Base-by-base conservation (phyloP, 495 filamentous ascomycete genomes). In the Podospora didyma region DNA sequence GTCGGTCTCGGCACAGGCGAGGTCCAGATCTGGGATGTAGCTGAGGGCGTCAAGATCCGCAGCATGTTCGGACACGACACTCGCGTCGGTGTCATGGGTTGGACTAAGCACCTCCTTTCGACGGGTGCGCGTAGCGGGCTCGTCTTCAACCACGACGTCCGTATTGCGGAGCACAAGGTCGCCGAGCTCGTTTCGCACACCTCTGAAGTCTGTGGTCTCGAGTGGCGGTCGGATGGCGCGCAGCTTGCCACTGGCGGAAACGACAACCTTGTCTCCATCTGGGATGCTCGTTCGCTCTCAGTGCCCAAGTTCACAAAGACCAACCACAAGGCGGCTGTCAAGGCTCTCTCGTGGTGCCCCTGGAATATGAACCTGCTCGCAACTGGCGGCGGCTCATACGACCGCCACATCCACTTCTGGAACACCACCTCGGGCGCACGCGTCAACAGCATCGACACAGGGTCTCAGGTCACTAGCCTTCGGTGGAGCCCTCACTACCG, bases 361-460 rank as follows among this genome's bases (percentile, higher is more conserved):
- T 99, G 94, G 94, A 95, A 97, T 77, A 80, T 88, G 63, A 97
- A 97, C 80, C 81, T 97, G 14, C 87, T 99, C 16, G 94, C 95
- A 41, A 97, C 95, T 23, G 94, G 95, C 31, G 95, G 95, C 62
- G 94, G 94, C 50, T 94, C 91, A 21, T 94, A 96, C 71, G 94
- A 97, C 69, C 86, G 90, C 61, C 88, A 97, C 75, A 99, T 99
- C 70, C 95, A 97, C 75, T 99, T 97, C 84, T 99, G 94, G 94
- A 99, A 99, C 79, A 90, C 89, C 46, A 97, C 94, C 16, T 95
- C 94, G 7, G 94, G 94, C 55, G 94, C 94, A 23, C 87, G 94
- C 52, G 93, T 93, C 71, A 99, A 99, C 84, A 94, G 89, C 81
- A 96, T 99, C 74, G 93, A 97, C 68, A 96, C 94, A 19, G 95